Evolutionary conservation across 805 yeast species (phyloP).

Genomic region (Candida ipomoeae): DNA sequence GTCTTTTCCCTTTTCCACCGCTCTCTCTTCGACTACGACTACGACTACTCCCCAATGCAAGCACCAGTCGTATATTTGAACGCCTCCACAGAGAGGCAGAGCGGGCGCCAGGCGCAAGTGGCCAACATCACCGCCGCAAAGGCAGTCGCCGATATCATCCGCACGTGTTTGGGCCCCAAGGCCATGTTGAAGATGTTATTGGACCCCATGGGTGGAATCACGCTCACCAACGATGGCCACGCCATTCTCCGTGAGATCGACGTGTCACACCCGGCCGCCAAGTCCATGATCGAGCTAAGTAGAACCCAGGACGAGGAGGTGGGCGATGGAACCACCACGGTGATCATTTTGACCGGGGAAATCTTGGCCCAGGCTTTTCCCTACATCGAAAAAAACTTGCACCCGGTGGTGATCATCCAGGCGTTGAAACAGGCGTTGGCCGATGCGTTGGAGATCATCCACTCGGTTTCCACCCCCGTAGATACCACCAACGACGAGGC

Average conservation of each 20-base stretch:
- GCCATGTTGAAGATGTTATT: constrained; percentile 97
- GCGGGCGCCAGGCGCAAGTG: constrained; percentile 95
- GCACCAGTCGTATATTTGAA: constrained; percentile 50
- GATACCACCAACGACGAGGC: constrained; percentile 82
- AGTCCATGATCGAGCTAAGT: constrained; percentile 93
- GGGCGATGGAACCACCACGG: constrained; percentile 98
- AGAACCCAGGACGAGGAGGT: constrained; percentile 98
- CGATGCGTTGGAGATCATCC: constrained; percentile 87
- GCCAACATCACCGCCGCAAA: constrained; percentile 99
- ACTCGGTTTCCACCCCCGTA: constrained; percentile 76
- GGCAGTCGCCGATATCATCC: constrained; percentile 94
- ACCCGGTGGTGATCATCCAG: constrained; percentile 93
- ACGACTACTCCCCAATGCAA: constrained; percentile 29
- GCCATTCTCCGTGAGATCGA: constrained; percentile 96
- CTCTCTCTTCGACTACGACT: not conserved
- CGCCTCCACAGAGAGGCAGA: constrained; percentile 87
- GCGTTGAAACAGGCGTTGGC: constrained; percentile 87
- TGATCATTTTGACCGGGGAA: constrained; percentile 95
- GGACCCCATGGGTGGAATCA: constrained; percentile 97
- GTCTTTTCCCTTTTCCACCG: constrained; percentile 2
- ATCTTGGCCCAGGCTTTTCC: constrained; percentile 93
- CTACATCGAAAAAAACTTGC: constrained; percentile 89
- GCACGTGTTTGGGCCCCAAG: constrained; percentile 98
- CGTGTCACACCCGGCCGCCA: constrained; percentile 98
- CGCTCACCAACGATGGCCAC: constrained; percentile 96